Base-by-base conservation (phyloP, 129 eudicot genomes). In the Flaveria brownii region DNA sequence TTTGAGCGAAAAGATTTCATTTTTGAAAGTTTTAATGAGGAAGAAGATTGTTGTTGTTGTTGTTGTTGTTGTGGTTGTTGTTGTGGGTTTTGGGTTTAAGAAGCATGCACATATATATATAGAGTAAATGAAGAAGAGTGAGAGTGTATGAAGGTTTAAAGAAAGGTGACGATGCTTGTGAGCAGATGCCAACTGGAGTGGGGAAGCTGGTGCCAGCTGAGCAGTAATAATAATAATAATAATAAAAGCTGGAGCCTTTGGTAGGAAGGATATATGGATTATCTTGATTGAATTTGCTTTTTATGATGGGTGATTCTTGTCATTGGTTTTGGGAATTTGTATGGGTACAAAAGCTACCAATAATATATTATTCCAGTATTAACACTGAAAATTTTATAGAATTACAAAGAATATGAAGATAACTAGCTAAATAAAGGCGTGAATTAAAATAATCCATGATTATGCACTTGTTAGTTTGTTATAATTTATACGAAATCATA, bases 181-280 rank as follows among this genome's bases (percentile, higher is more conserved):
- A 63, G 22, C 47, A 54, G 83, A 61, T 74, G 78, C 78, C 81
- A 72, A 39, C 86, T 71, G 77, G 75, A 67, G 71, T 69, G 54
- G 86, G 77, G 63, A 64, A 75, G 84, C 90, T 86, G 90, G 85
- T 80, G 90, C 78, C 87, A 86, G 90, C 87, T 80, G 11, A 80
- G 84, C 80, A 73, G 65, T 67, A 67, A 78, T 72, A 28, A 85
- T 68, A n/a, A n/a, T n/a, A 72, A 69, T 70, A 65, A 82, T 71
- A 45, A 36, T 36, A 46, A 85, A 79, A 85, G 86, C 65, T 79
- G 86, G 85, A 85, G 83, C 81, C 84, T 84, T 75, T 75, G 77
- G 71, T 72, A 11, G 76, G 73, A 54, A 80, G 68, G 75, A 45
- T 45, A 11, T 9, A 13, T 13, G 54, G 54, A 36, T 59, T 60